These are phyloP conservation scores for Rhizopus arrhizus DNA, from an alignment of 371 early-diverging fungal species.

Conservation along the genomic window DNA sequence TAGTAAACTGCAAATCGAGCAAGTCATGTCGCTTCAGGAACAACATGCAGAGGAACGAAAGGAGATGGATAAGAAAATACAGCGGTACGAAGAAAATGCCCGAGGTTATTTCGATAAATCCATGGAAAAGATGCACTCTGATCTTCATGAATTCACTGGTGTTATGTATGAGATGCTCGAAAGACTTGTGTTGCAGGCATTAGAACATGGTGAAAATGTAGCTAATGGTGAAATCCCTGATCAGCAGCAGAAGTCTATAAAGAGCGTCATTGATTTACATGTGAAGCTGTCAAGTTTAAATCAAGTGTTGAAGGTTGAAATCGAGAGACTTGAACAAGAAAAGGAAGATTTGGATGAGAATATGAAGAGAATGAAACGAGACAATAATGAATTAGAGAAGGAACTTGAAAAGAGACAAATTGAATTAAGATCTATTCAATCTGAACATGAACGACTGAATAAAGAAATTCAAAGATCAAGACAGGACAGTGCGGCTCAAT, in stretches of 20 bases:
- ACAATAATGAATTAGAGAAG: slow-evolving; percentile 24
- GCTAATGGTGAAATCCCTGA: not conserved
- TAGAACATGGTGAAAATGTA: slow-evolving; percentile 24
- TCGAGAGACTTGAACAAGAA: slow-evolving; percentile 31
- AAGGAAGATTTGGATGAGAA: slow-evolving; percentile 19
- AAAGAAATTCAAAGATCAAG: slow-evolving; percentile 24
- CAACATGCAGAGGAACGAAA: slow-evolving; percentile 29
- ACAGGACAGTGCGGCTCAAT: slow-evolving; percentile 17
- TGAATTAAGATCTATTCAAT: slow-evolving; percentile 28
- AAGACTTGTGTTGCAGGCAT: slow-evolving; percentile 39
- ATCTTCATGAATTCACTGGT: slow-evolving; percentile 49
- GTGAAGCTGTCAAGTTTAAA: slow-evolving; percentile 28
- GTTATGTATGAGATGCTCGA: slow-evolving; percentile 55
- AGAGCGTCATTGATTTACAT: slow-evolving; percentile 24
- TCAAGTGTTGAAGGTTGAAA: slow-evolving; percentile 27
- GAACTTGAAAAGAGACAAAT: slow-evolving; percentile 30
- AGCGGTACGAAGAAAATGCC: slow-evolving; percentile 52
- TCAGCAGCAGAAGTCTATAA: slow-evolving; percentile 8
- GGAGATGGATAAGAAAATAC: slow-evolving; percentile 39
- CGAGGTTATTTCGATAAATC: slow-evolving; percentile 47
- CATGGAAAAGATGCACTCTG: slow-evolving; percentile 46
- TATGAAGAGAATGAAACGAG: slow-evolving; percentile 23
- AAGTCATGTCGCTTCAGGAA: slow-evolving; percentile 29
- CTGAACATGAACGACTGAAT: slow-evolving; percentile 33
- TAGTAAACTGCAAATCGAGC: slow-evolving; percentile 39